Percentiles rank a stretch among this genome's conserved stretches.
Evolutionary conservation across 352 stramenopile species (phyloP).

Genomic region (Pythium pectinolyticum): DNA sequence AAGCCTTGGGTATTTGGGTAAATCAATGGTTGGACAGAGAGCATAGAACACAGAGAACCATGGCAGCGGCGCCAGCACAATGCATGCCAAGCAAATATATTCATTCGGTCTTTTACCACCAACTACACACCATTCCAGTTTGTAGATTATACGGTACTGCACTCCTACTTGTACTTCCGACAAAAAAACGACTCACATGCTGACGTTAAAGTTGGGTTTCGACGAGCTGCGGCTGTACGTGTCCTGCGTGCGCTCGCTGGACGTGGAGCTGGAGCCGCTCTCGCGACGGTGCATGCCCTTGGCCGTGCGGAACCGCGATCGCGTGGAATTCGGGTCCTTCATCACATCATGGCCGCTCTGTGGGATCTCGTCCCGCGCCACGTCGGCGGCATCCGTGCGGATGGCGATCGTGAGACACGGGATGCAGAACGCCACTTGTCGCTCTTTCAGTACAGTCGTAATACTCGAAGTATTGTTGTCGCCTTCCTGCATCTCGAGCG

Average conservation of each 20-base stretch:
- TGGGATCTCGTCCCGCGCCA: slow-evolving; percentile 23
- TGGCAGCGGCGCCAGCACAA: too few species aligned
- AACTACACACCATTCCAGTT: background rate
- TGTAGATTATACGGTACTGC: too few species aligned
- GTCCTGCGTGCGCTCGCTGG: slow-evolving; percentile 29
- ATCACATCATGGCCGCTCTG: slow-evolving; percentile 10
- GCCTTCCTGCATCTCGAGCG: background rate
- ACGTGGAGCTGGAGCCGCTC: slow-evolving; percentile 25
- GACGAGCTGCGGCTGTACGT: slow-evolving; percentile 24
- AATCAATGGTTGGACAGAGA: too few species aligned
- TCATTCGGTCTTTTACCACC: too few species aligned
- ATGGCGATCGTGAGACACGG: slow-evolving; percentile 23
- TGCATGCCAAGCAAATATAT: too few species aligned
- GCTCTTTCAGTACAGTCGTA: slow-evolving; percentile 13
- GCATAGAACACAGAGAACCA: too few species aligned
- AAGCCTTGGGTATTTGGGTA: too few species aligned
- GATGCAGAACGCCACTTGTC: slow-evolving; percentile 18
- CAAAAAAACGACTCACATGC: background rate
- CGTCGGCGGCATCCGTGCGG: slow-evolving; percentile 8
- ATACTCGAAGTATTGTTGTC: too few species aligned
- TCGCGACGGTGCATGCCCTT: background rate
- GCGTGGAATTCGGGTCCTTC: slow-evolving; percentile 8
- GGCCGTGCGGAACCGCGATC: slow-evolving; percentile 1
- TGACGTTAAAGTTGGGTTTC: slow-evolving; percentile 15
- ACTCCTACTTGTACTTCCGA: too few species aligned